These are phyloP conservation scores for Leccinum cinnamomeum DNA, from an alignment of 1,284 basidiomycete species.

Conservation along the genomic window DNA sequence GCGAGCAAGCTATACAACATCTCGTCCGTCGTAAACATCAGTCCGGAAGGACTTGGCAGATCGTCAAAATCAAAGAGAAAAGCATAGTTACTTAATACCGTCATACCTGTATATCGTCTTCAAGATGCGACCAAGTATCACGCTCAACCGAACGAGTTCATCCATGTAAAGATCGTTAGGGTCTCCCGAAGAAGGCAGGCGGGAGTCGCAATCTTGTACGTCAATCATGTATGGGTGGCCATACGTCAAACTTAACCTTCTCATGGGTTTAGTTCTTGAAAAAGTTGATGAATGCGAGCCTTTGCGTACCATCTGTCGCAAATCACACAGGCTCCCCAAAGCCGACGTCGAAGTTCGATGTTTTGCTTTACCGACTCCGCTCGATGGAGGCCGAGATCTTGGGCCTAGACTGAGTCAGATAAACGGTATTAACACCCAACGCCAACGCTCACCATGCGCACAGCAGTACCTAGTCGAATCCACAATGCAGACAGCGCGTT, in stretches of 20 bases:
- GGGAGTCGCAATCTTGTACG: conserved; percentile 89
- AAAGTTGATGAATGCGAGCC: background rate
- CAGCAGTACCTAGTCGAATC: conserved; percentile 75
- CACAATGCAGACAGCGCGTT: conserved; percentile 75
- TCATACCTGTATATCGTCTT: conserved; percentile 86
- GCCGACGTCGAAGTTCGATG: conserved; percentile 78
- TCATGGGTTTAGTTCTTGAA: conserved; percentile 13
- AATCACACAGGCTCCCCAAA: conserved; percentile 92
- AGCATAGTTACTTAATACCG: background rate
- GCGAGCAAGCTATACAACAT: conserved; percentile 66
- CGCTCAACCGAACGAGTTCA: conserved; percentile 84
- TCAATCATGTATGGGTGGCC: conserved; percentile 92
- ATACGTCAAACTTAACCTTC: conserved; percentile 74
- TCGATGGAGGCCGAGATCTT: conserved; percentile 89
- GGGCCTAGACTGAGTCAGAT: conserved; percentile 56
- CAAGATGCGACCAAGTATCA: conserved; percentile 83
- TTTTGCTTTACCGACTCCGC: conserved; percentile 78
- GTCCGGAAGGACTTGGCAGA: conserved; percentile 71
- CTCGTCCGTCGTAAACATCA: conserved; percentile 79
- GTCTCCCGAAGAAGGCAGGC: conserved; percentile 78
- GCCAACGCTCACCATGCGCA: conserved; percentile 73
- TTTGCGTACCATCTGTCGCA: conserved; percentile 80
- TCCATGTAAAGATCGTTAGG: conserved; percentile 75
- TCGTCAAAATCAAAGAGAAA: conserved; percentile 9
- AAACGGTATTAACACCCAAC: conserved; percentile 1